A percentile compares a stretch with the other conserved stretches of the same genome.
Evolutionary conservation across 1,139 yeast species (phyloP).

Genomic region (Debaryomycetaceae sp.): DNA sequence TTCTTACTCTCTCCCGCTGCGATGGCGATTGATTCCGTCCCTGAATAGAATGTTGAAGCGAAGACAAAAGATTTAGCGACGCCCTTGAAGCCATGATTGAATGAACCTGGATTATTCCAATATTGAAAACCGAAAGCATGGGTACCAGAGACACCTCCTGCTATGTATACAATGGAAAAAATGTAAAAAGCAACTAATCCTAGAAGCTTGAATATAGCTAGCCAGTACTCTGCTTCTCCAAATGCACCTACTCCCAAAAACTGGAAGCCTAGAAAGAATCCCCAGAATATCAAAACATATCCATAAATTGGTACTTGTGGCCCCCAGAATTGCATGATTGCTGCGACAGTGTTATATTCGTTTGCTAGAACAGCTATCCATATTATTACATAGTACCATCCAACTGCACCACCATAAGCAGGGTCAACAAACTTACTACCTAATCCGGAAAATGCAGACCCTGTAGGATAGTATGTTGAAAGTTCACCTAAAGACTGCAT

Average conservation of each 20-base stretch:
- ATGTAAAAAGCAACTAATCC: slow-evolving; percentile 58
- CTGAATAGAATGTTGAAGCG: slow-evolving; percentile 60
- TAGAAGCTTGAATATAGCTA: slow-evolving; percentile 53
- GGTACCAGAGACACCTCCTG: slow-evolving; percentile 62
- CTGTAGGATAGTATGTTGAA: slow-evolving; percentile 50
- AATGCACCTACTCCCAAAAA: slow-evolving; percentile 55
- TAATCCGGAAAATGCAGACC: slow-evolving; percentile 53
- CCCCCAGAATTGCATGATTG: slow-evolving; percentile 57
- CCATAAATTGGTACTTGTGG: slow-evolving; percentile 60
- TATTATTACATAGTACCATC: slow-evolving; percentile 61
- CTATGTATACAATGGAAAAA: slow-evolving; percentile 55
- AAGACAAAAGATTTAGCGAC: slow-evolving; percentile 69
- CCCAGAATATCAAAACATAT: slow-evolving; percentile 55
- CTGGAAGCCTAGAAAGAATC: slow-evolving; percentile 50
- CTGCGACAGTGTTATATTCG: slow-evolving; percentile 54
- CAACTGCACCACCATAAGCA: slow-evolving; percentile 59
- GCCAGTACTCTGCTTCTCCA: slow-evolving; percentile 70
- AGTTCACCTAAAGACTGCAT: slow-evolving; percentile 59
- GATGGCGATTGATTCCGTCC: slow-evolving; percentile 57
- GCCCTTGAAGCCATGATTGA: slow-evolving; percentile 58
- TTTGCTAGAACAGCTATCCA: slow-evolving; percentile 62
- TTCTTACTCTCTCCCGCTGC: slow-evolving; percentile 57
- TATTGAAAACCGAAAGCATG: slow-evolving; percentile 52
- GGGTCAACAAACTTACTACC: slow-evolving; percentile 53
- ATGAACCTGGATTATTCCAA: slow-evolving; percentile 52